Conservation (phyloP, 306 rosid species). For the Gastrolobium villosum region DNA sequence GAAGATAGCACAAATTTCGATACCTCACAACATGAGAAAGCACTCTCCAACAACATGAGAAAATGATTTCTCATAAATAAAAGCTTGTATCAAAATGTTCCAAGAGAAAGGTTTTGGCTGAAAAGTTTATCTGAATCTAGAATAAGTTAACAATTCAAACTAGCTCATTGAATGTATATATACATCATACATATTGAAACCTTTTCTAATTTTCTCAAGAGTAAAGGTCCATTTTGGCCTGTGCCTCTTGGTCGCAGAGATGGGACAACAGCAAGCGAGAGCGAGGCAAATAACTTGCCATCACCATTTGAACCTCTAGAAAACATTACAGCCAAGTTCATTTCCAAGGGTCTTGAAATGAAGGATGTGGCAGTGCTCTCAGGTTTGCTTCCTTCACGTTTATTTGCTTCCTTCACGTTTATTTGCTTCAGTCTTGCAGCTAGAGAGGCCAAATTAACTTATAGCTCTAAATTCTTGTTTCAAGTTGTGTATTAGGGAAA, state of each 20-base stretch:
- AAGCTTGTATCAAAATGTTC: neutral
- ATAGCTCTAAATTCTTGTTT: neutral
- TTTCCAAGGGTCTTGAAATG: slow-evolving; percentile 70
- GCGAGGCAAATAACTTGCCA: slow-evolving; percentile 73
- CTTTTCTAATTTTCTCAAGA: slow-evolving; percentile 45
- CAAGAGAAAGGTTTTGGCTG: neutral
- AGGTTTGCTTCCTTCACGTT: slow-evolving; percentile 73
- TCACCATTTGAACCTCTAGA: slow-evolving; percentile 82
- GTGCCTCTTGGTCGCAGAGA: slow-evolving; percentile 86
- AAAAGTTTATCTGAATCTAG: neutral
- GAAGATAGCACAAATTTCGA: no score
- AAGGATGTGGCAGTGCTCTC: slow-evolving; percentile 87
- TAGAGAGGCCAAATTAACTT: slow-evolving; percentile 5
- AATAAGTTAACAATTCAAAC: neutral
- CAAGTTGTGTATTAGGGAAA: no score
- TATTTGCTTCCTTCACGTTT: no score
- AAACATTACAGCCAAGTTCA: slow-evolving; percentile 72
- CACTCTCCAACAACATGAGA: no score
- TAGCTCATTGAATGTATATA: neutral
- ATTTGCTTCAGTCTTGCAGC: neutral
- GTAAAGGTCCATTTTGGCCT: slow-evolving; percentile 80
- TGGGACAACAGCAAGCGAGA: slow-evolving; percentile 71
- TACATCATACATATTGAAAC: neutral
- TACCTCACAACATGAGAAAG: no score
- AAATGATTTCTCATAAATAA: no score